Base-by-base conservation (phyloP, 2,329 filamentous ascomycete species). In the Seiridium unicorne region DNA sequence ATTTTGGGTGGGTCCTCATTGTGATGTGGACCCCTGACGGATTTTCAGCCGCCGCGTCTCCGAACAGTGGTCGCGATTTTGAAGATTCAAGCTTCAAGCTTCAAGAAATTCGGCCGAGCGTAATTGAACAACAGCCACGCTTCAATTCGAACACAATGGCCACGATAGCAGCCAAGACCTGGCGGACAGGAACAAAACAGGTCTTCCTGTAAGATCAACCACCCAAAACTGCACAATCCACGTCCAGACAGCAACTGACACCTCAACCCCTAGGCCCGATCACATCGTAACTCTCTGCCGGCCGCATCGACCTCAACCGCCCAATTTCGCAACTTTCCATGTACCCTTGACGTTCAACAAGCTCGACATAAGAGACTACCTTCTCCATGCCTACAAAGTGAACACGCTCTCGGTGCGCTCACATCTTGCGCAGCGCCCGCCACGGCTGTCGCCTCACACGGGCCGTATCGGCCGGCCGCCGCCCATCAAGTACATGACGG, bases 261-360 rank as follows among this genome's bases (percentile, higher is more conserved):
- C 55, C 34, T 46, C 18, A 13, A 6, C 34, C 46, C 44, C 5
- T 44, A 60, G 61, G 42, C 58, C 61, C 47, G 55, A 62, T n/a
- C 53, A 59, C 51, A 40, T 62, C 8, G 55, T 62, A 40, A 58
- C 55, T 6, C 51, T 62, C 49, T 60, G 57, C 57, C 60, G 60
- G 35, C 60, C 60, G n/a, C 51, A 55, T 32, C 58, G 58, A 32
- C 51, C 51, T 58, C 89, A 68, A 47, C 67, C 91, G 6, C 87
- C 93, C 26, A 89, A 88, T 74, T 92, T 91, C 74, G 95, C 94
- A 64, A 89, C 88, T 69, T 99, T 99, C 85, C 84, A 89, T 70
- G 94, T 97, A 38, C 95, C 95, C 9, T 84, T 98, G 68, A 88
- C 86, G 69, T 93, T 97, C 82, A 96, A 92, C 82, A 99, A 99